Evolutionary conservation across 148 eudicot genomes (phyloP), one percentile per base, ranked within the genome.

Genomic region (Bassia scoparia): DNA sequence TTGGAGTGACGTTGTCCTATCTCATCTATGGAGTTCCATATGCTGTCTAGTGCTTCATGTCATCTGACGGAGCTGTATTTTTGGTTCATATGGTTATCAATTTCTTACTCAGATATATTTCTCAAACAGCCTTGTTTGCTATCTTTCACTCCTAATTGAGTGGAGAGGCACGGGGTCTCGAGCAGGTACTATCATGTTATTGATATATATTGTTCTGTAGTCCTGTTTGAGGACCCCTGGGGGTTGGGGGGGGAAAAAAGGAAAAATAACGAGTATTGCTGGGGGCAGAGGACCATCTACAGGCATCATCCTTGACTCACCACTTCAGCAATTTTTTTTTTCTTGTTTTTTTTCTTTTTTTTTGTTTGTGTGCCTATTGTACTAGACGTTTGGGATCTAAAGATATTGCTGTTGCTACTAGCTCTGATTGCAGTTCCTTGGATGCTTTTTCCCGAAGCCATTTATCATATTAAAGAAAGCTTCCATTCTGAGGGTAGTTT

Each of bases 391-490:
- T 67, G 26, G 55, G 31, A 75, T 64, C 74, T 82, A 78, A 92
- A 96, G 99, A 82, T 92, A 68, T 72, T 88, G 75, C 85, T 96
- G 87, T 84, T 96, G 85, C 76, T 90, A 62, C 76, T 81, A 65
- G 99, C 99, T 68, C n/a, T 96, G 65, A 61, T 96, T 79, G 99
- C 99, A 17, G 99, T 96, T 79, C 99, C 99, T 76, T 96, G 99
- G 99, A 96, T 96, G 99, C 97, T n/a, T 96, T 65, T 96, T 96
- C 72, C 99, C 99, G 27, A 96, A 96, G 88, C 99, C 99, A 61
- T 96, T n/a, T n/a, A n/a, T 96, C 75, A 90, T 96, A 81, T 79
- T 96, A 81, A 96, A 74, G 88, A n/a, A 92, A 83, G 81, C 94
- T 80, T 77, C n/a, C 89, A 96, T 73, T 72, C 87, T 16, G 96